Evolutionary conservation across 805 yeast species (phyloP), one percentile per base, ranked within the genome.

Genomic region (Candida hungchunana): DNA sequence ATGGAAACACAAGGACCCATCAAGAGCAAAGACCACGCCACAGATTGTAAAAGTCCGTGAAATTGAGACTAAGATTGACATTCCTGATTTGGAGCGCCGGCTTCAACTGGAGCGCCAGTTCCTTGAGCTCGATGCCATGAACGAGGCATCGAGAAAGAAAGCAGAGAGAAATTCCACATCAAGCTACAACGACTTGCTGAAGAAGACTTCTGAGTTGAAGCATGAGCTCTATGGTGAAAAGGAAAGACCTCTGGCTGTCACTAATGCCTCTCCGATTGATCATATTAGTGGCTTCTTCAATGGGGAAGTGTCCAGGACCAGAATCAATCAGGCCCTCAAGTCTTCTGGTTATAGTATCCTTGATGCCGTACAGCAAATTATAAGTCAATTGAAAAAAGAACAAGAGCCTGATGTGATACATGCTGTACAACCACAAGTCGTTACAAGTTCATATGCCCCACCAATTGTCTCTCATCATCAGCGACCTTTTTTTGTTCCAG

Each of bases 1-100:
- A 37, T 63, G 69, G 68, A 57, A 50, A 19, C 71, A 66, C 36
- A 56, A 62, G 25, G 67, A 62, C 16, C 59, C 59, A 2, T 43
- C 53, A 6, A 48, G 44, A 14, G 27, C 41, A 1, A 9, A 25
- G 27, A 13, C 16, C 8, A 14, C 27, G 10, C 40, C 53, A 1
- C 43, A 47, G 18, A 50, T 59, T 2, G 47, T 58, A 1, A 46
- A 36, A 12, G 46, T 51, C 3, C 46, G 47, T 11, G 46, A 48
- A 1, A 32, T 43, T 7, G 39, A 42, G 21, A 26, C 44, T 5
- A 32, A 40, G 7, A 26, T 50, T 11, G 52, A 54, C 21, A 47
- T 56, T 10, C 57, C 56, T 4, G 45, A 45, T 23, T 37, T 51
- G 14, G 59, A 55, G 24, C 44, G 45, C 14, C 44, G 58, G 34